Percentiles rank a stretch among this genome's conserved stretches.
phyloP scores from a whole-genome alignment of 768 basidiomycete genomes.

The Nidularia pulvinata region DNA sequence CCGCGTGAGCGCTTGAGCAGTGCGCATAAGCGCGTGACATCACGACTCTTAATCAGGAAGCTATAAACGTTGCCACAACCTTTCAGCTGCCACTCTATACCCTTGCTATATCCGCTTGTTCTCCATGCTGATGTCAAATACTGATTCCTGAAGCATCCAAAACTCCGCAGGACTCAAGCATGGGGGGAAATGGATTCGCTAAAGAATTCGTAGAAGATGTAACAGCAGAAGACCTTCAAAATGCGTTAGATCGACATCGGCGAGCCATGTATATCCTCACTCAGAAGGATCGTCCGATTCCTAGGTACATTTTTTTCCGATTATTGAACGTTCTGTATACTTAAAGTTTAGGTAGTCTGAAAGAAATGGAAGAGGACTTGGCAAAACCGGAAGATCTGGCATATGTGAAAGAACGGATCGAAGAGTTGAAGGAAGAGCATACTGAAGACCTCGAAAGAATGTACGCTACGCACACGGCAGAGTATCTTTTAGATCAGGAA shows the following conservation, averaged over 20 bases:
- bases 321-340: background rate
- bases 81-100: no score
- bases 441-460: conserved; percentile 31
- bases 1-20: no score
- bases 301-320: conserved; percentile 5
- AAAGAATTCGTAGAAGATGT: no score
- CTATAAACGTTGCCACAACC: no score
- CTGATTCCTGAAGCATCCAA: no score
- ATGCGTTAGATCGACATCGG: conserved; percentile 2
- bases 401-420: conserved; percentile 21
- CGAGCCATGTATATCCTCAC: conserved; percentile 13
- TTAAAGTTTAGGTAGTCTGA: conserved; percentile 19
- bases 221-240: no score
- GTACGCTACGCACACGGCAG: conserved; percentile 29
- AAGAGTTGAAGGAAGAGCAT: conserved; percentile 23
- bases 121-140: no score
- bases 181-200: no score
- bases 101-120: no score
- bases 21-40: no score
- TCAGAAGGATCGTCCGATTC: conserved; percentile 13
- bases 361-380: conserved; percentile 30
- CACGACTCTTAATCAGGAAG: no score
- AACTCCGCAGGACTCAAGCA: no score
- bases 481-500: conserved; percentile 28
- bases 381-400: conserved; percentile 22